A percentile compares a stretch with the other conserved stretches of the same genome.
phyloP scores from a whole-genome alignment of 192 early-diverging fungal species.

The Backusella mclennaniae region DNA sequence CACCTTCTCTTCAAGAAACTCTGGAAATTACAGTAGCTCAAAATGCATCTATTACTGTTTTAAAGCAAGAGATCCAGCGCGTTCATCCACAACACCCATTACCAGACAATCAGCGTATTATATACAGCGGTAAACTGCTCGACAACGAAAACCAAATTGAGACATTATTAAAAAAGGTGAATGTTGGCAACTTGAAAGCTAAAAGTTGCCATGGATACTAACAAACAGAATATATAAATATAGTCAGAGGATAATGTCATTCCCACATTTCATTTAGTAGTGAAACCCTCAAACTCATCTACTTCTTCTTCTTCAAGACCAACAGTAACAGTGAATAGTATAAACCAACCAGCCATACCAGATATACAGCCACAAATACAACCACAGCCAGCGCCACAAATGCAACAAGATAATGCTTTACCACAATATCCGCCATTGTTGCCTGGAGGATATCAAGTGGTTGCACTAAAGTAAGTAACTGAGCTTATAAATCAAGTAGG shows the following conservation, averaged over 20 bases:
- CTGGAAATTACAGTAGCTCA: background rate
- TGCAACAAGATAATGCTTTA: background rate
- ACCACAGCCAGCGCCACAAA: background rate
- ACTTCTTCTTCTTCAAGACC: background rate
- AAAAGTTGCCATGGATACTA: background rate
- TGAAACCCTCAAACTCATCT: conserved; percentile 26
- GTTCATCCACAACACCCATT: conserved; percentile 34
- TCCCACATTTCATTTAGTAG: conserved; percentile 39
- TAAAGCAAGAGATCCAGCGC: conserved; percentile 24
- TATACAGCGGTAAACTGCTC: conserved; percentile 34
- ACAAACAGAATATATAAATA: background rate
- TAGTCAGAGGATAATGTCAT: conserved; percentile 14
- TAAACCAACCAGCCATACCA: background rate
- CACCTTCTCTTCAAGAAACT: conserved; percentile 31
- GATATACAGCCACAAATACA: background rate
- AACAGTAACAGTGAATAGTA: background rate
- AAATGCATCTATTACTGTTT: conserved; percentile 5
- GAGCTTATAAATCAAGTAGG: background rate
- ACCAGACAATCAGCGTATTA: conserved; percentile 31
- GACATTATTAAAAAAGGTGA: conserved; percentile 28
- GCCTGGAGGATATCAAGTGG: conserved; percentile 32
- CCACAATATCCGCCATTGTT: background rate
- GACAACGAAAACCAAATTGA: conserved; percentile 19
- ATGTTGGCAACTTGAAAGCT: background rate
- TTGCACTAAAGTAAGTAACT: conserved; percentile 23